Conservation (phyloP, 495 filamentous ascomycete genomes). For the Filosporella fistucella region DNA sequence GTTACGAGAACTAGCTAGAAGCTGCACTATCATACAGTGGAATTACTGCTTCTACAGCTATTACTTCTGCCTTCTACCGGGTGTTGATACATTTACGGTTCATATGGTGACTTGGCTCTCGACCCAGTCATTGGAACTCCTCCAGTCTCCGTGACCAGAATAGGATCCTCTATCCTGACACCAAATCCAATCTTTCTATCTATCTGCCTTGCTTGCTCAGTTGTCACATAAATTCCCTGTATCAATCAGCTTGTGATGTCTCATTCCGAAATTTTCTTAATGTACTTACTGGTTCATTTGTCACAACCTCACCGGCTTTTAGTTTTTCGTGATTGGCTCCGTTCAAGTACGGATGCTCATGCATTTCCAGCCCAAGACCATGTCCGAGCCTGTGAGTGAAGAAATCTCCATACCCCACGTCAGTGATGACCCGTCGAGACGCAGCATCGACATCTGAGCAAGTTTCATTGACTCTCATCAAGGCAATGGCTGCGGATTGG, state of each 20-base stretch:
- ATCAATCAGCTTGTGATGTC: not conserved
- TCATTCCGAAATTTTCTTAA: not conserved
- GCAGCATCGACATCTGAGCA: conserved; percentile 23
- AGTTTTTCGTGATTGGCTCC: conserved; percentile 26
- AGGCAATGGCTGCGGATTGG: conserved; percentile 18
- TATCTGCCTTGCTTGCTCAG: conserved; percentile 18
- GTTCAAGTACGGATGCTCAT: conserved; percentile 29
- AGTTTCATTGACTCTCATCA: conserved; percentile 18
- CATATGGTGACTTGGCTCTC: conserved; percentile 18
- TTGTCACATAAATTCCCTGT: conserved; percentile 28
- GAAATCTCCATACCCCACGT: conserved; percentile 22
- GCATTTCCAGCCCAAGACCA: conserved; percentile 25
- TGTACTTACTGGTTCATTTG: conserved; percentile 26
- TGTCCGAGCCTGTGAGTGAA: conserved; percentile 27
- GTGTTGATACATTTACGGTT: not conserved
- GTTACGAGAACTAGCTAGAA: no score
- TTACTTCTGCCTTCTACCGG: no score
- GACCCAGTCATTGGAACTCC: conserved; percentile 24
- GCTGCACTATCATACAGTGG: no score
- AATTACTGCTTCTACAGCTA: no score
- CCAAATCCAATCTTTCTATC: conserved; percentile 24
- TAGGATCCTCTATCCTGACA: conserved; percentile 25
- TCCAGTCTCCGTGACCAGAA: conserved; percentile 21
- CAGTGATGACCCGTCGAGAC: conserved; percentile 17
- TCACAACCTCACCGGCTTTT: conserved; percentile 22